Evolutionary conservation across 768 basidiomycete species (phyloP).

Genomic region (Sarcodon sp.): DNA sequence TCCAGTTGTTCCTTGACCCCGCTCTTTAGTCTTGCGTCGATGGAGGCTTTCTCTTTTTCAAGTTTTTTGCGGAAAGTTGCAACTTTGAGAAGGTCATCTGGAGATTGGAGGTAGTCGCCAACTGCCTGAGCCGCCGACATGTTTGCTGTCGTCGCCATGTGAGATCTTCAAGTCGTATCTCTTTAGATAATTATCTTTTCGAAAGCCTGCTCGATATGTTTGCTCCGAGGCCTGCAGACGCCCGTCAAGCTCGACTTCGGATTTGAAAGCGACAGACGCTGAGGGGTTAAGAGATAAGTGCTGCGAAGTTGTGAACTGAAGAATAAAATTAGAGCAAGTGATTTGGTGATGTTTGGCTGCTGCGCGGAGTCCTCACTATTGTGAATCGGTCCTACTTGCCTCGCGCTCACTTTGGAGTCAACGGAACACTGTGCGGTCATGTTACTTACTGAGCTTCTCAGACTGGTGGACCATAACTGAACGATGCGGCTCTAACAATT

Average conservation of each 20-base stretch:
- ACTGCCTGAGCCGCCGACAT: constrained; percentile 79
- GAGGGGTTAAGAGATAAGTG: too few species aligned
- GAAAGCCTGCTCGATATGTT: neutral
- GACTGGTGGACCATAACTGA: too few species aligned
- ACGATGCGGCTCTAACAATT: too few species aligned
- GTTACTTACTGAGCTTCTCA: too few species aligned
- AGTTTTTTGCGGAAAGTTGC: constrained; percentile 85
- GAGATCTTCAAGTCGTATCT: neutral
- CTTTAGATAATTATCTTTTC: neutral
- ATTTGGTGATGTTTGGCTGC: too few species aligned
- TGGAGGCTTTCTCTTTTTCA: constrained; percentile 91
- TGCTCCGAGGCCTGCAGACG: neutral
- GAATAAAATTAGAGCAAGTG: too few species aligned
- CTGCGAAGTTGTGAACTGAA: too few species aligned
- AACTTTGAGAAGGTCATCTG: constrained; percentile 87
- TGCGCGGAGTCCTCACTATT: too few species aligned
- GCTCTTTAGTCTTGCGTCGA: constrained; percentile 80
- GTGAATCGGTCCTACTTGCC: too few species aligned
- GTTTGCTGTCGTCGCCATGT: constrained; percentile 32
- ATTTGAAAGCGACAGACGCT: too few species aligned
- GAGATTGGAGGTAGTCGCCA: constrained; percentile 84
- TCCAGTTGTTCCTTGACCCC: constrained; percentile 92
- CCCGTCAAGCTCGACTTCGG: neutral
- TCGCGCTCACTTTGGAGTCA: too few species aligned
- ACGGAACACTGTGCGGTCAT: too few species aligned